Conservation (phyloP, 2,329 filamentous ascomycete genomes). For the Daldinia sp. region DNA sequence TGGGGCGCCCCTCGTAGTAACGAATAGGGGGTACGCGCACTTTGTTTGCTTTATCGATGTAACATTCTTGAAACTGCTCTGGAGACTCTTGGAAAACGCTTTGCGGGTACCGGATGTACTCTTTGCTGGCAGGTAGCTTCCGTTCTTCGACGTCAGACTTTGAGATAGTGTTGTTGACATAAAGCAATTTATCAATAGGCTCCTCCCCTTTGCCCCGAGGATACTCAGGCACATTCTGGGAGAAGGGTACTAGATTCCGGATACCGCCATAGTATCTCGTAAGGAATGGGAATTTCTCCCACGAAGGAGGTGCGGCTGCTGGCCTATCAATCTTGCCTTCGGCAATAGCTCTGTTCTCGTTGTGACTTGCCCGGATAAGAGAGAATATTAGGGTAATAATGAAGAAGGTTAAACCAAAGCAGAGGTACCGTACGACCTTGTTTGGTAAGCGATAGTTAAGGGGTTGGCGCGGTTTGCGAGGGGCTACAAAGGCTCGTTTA, state of each 20-base stretch:
- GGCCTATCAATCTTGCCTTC: conserved; percentile 57
- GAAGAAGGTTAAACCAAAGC: conserved; percentile 72
- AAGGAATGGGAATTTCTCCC: conserved; percentile 87
- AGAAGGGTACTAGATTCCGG: conserved; percentile 70
- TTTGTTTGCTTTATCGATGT: conserved; percentile 72
- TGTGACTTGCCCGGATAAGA: conserved; percentile 76
- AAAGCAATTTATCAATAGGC: conserved; percentile 52
- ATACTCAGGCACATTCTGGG: conserved; percentile 81
- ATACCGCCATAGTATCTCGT: conserved; percentile 91
- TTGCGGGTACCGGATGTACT: conserved; percentile 58
- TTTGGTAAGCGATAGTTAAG: conserved; percentile 71
- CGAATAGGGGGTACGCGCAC: conserved; percentile 74
- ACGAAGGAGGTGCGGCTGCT: conserved; percentile 71
- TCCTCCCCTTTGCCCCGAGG: conserved; percentile 71
- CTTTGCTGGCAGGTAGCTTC: conserved; percentile 56
- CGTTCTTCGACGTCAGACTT: conserved; percentile 43
- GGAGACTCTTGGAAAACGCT: conserved; percentile 48
- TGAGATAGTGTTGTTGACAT: conserved; percentile 47
- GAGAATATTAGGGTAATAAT: conserved; percentile 80
- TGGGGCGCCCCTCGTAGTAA: conserved; percentile 79
- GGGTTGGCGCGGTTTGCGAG: conserved; percentile 47
- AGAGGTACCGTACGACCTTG: conserved; percentile 80
- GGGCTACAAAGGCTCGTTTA: conserved; percentile 48
- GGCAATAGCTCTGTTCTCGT: conserved; percentile 70
- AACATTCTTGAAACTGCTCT: conserved; percentile 77